Base-by-base conservation (phyloP, 129 eudicot species). In the Helianthus tuberosus region DNA sequence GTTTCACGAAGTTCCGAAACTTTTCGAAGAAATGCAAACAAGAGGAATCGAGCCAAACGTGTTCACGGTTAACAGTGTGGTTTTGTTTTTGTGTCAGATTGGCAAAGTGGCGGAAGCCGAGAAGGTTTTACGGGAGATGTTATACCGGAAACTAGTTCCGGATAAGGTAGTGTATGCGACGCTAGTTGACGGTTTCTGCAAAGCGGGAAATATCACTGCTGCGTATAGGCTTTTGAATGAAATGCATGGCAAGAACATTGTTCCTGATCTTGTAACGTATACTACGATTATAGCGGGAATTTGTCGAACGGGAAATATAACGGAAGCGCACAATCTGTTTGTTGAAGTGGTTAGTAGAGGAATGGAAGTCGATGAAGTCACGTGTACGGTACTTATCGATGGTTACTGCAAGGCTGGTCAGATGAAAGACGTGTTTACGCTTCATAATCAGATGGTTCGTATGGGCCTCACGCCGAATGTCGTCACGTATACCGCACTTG, bases 351-450 rank as follows among this genome's bases (percentile, higher is more conserved):
- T 81, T 74, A 76, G 64, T 52, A 73, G 81, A 71, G 96, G 86
- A 8, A 66, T 91, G 68, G 55, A 72, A 73, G 76, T 85, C n/a
- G 99, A 95, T 82, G 96, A 85, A 80, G 84, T 89, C 59, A 87
- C 86, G 39, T 95, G 82, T 61, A 88, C 99, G 49, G 77, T 85
- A 20, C 94, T 95, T 46, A 85, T 95, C 64, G 97, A 91, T 70
- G 99, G 94, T 78, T 88, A 88, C 62, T 95, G 99, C 87, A 95
- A 94, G 86, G 78, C 83, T 9, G 92, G 96, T 43, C 86, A 91
- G 67, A 73, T 95, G 15, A 84, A 80, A 66, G 79, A 69, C 60
- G 97, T 97, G 15, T 95, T 95, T 85, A 82, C 85, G 59, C 84
- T 88, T 79, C 99, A 95, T 75, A 95, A 91, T 74, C 73, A 95